Conservation (phyloP, 2,329 filamentous ascomycete genomes). For the Basipetospora chlamydospora region DNA sequence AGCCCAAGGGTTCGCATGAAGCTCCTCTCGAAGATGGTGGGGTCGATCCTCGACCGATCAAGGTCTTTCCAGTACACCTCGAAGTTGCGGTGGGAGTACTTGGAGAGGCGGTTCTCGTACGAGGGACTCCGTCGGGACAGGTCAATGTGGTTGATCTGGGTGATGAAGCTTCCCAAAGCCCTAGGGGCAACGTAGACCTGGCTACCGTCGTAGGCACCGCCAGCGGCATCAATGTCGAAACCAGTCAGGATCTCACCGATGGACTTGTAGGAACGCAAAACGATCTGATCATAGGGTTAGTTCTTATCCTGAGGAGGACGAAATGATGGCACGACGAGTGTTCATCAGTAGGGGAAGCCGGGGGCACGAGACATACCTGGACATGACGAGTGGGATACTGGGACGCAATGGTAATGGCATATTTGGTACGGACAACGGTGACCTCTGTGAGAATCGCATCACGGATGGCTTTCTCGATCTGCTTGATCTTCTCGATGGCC, state of each 20-base stretch:
- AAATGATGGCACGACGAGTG: too few relatives aligned
- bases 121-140: conserved; percentile 67
- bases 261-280: conserved; percentile 72
- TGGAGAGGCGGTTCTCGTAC: conserved; percentile 75
- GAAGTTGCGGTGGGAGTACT: conserved; percentile 73
- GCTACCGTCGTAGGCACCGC: conserved; percentile 64
- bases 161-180: conserved; percentile 65
- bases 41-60: conserved; percentile 62
- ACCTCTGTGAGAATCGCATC: conserved; percentile 72
- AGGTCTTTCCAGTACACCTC: conserved; percentile 69
- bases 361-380: conserved; percentile 39
- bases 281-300: conserved; percentile 39
- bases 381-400: conserved; percentile 75
- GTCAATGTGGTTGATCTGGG: conserved; percentile 70
- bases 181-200: conserved; percentile 70
- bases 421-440: conserved; percentile 72
- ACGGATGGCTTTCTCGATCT: conserved; percentile 61
- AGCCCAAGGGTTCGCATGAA: conserved; percentile 64
- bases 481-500: conserved; percentile 68
- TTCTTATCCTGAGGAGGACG: too few relatives aligned
- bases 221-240: conserved; percentile 77
- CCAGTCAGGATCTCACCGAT: conserved; percentile 74
- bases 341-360: neutral
- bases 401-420: conserved; percentile 72
- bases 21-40: conserved; percentile 73